phyloP scores from a whole-genome alignment of 768 basidiomycete species.

The Cystofilobasidium ferigula region DNA sequence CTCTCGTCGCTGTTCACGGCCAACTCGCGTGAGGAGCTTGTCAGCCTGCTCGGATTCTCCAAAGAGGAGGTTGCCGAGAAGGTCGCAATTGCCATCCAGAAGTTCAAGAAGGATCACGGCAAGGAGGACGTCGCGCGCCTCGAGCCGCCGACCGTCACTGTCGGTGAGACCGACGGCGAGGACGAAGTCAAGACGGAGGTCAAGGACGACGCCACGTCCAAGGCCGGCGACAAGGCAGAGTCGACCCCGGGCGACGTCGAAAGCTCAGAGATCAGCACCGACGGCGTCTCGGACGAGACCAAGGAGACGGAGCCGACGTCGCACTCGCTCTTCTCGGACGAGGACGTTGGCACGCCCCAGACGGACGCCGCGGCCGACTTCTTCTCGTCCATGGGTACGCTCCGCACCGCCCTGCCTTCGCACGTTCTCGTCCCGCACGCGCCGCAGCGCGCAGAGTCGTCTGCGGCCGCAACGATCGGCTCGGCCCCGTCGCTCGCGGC shows the following conservation, averaged over 20 bases:
- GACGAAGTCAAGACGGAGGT: background rate
- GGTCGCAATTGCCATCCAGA: slow-evolving; percentile 71
- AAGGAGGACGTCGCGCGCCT: slow-evolving; percentile 27
- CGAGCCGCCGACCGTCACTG: slow-evolving; percentile 26
- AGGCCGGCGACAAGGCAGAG: background rate
- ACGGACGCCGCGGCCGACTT: slow-evolving; percentile 67
- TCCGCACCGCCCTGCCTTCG: slow-evolving; percentile 41
- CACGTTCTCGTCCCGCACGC: slow-evolving; percentile 61
- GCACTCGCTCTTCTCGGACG: slow-evolving; percentile 79
- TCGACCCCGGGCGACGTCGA: slow-evolving; percentile 3
- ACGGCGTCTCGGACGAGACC: slow-evolving; percentile 9
- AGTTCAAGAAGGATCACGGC: slow-evolving; percentile 46
- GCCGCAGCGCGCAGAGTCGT: slow-evolving; percentile 70
- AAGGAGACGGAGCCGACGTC: slow-evolving; percentile 43
- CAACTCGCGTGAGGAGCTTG: slow-evolving; percentile 77
- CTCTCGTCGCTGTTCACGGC: slow-evolving; percentile 66
- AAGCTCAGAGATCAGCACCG: slow-evolving; percentile 15
- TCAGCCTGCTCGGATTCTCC: slow-evolving; percentile 82
- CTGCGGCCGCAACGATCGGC: slow-evolving; percentile 90
- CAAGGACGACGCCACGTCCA: background rate
- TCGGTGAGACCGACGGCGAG: slow-evolving; percentile 20
- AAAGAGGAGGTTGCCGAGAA: slow-evolving; percentile 69
- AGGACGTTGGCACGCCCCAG: slow-evolving; percentile 49
- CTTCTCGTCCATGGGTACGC: slow-evolving; percentile 65
- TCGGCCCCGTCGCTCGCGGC: slow-evolving; percentile 73